Base-by-base conservation (phyloP, 192 early-diverging fungal genomes). In the Chytriomyces sp. region DNA sequence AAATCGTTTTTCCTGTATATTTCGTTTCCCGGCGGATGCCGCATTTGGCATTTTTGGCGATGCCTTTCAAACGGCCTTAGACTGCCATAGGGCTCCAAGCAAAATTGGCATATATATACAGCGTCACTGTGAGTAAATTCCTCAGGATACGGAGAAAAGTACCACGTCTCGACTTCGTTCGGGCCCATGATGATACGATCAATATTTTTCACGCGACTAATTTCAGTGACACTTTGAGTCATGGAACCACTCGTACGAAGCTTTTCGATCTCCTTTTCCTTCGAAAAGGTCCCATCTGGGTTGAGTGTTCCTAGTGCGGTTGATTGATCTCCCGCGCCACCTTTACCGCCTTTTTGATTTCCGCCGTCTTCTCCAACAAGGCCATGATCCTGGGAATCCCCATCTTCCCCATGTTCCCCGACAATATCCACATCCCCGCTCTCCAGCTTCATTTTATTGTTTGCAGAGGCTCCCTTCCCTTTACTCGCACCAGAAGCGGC, bases 11-110 rank as follows among this genome's bases (percentile, higher is more conserved):
- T 79, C 45, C 96, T 89, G 86, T 99, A 99, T 28, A 99, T 99
- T 80, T 99, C 98, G 84, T 99, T 99, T 4, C 98, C 98, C 13
- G 97, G 97, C 45, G 97, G 97, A 83, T 98, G 95, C 72, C 90
- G 88, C n/a, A 98, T 80, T 23, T 90, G 89, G 79, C 98, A 99
- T 77, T 96, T 95, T 63, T 64, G 45, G 9, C 95, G 86, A 83
- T 99, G 98, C 11, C 96, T 87, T 8, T 89, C 84, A 59, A 98
- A 89, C 75, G 91, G 91, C 20, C 88, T 89, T 18, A 86, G 82
- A 6, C 91, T 91, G 13, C 89, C 91, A 72, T 92, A 94, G 59
- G 91, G 94, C 62, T 90, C 91, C 23, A 99, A 81, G 77, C 98
- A 99, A 74, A 98, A 98, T 78, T 98, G 95, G 82, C 98, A 99